Percentiles rank a stretch among this genome's conserved stretches.
Conservation (phyloP, 257 asterid genomes). For the Paraleonurus japonicus region DNA sequence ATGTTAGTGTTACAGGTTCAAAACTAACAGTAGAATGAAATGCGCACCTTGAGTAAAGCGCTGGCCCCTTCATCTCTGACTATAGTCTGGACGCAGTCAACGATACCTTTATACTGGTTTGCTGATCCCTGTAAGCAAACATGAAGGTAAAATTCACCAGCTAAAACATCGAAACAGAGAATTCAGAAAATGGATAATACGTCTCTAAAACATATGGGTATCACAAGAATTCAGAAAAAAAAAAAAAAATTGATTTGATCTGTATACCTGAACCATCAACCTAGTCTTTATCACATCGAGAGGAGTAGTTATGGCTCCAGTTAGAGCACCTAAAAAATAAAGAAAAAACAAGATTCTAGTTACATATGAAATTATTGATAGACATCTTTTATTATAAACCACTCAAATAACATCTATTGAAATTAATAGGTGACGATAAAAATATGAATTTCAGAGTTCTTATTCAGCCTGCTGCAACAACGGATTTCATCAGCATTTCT, state of each 20-base stretch:
- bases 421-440: background rate
- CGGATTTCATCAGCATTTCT: background rate
- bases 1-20: background rate
- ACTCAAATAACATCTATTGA: background rate
- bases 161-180: slow-evolving; percentile 9
- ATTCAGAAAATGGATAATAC: background rate
- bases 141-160: slow-evolving; percentile 19
- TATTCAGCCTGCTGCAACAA: background rate
- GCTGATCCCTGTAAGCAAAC: slow-evolving; percentile 68
- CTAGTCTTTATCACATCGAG: slow-evolving; percentile 97
- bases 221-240: background rate
- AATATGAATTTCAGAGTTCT: background rate
- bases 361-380: background rate
- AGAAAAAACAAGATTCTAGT: slow-evolving; percentile 10
- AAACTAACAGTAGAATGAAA: slow-evolving; percentile 9
- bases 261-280: slow-evolving; percentile 87
- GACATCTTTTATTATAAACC: background rate
- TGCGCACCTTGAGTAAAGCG: slow-evolving; percentile 75
- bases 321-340: slow-evolving; percentile 68
- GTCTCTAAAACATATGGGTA: background rate
- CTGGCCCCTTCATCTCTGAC: slow-evolving; percentile 79
- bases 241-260: background rate
- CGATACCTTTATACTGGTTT: slow-evolving; percentile 72
- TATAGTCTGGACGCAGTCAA: slow-evolving; percentile 78
- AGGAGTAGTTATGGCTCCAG: slow-evolving; percentile 97